Evolutionary conservation across 2,329 filamentous ascomycete species (phyloP).

Genomic region (Sphaerulina vaccinii): DNA sequence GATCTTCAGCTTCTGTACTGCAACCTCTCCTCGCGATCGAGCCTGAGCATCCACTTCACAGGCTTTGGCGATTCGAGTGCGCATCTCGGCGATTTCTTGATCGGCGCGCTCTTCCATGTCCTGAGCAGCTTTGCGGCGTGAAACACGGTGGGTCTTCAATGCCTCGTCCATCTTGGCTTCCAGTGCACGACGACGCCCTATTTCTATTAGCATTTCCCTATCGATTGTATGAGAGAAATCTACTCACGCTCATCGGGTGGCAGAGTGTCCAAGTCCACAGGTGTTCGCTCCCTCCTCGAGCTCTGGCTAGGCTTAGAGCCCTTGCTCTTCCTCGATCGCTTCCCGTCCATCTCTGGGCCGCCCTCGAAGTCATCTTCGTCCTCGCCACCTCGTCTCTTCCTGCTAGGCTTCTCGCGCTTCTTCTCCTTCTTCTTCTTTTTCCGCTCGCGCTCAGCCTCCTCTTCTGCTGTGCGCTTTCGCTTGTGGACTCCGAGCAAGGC

Average conservation of each 20-base stretch:
- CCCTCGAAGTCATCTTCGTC: conserved; percentile 28
- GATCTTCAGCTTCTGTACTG: conserved; percentile 89
- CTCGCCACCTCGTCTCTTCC: conserved; percentile 20
- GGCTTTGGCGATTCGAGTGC: conserved; percentile 84
- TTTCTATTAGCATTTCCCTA: conserved; percentile 25
- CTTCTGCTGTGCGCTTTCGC: conserved; percentile 63
- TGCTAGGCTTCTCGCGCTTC: conserved; percentile 28
- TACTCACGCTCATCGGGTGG: conserved; percentile 76
- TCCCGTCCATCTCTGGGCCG: conserved; percentile 55
- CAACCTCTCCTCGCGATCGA: conserved; percentile 74
- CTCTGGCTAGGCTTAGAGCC: conserved; percentile 43
- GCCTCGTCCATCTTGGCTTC: conserved; percentile 86
- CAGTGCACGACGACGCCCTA: conserved; percentile 73
- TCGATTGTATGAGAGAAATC: neutral
- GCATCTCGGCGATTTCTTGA: conserved; percentile 82
- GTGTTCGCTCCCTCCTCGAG: conserved; percentile 47
- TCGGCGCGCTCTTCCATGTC: conserved; percentile 90
- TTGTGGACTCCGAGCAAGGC: conserved; percentile 62
- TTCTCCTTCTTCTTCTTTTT: conserved; percentile 40
- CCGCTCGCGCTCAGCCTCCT: conserved; percentile 57
- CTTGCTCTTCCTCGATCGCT: conserved; percentile 53
- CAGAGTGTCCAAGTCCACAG: conserved; percentile 73
- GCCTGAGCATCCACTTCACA: conserved; percentile 83
- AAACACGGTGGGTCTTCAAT: conserved; percentile 75
- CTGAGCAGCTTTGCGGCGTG: conserved; percentile 81